Evolutionary conservation across 2,329 filamentous ascomycete species (phyloP), one percentile per base, ranked within the genome.

Genomic region (Parastagonospora avenae): DNA sequence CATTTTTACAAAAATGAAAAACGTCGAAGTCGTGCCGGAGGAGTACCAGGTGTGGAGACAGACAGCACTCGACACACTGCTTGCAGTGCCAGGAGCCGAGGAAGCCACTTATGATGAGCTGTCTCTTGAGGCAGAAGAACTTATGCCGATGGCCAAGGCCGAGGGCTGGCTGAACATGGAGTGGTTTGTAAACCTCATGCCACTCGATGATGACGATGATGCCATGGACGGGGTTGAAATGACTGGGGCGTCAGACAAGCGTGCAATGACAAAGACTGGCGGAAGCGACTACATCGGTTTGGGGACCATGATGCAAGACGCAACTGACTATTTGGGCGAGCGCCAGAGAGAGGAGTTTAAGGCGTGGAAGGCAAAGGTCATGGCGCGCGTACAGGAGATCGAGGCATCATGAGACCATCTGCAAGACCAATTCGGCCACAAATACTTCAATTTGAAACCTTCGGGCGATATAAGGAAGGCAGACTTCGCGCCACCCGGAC

Each of bases 241-340:
- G 40, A 54, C 53, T 3, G 53, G 24, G 31, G 7, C 16, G 8
- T 2, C 40, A 32, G 63, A 72, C 44, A 42, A 73, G 74, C n/a
- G 74, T 72, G 46, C 73, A 67, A 62, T 67, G 67, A 39, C 71
- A 69, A 50, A 75, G 78, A 62, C 74, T 71, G 65, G 75, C 77
- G 54, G 82, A 48, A 76, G 66, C 46, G 62, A 64, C 29, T 68
- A 71, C 35, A 71, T 80, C 74, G 85, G 72, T 71, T 54, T 80
- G 12, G 78, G 77, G 2, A 89, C 86, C 2, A 92, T 92, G 89
- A 84, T 92, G 61, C 88, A 92, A 70, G 85, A 87, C 57, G 81
- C 82, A 40, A 86, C 89, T 63, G 88, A 92, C 63, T 90, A 86
- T 63, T 71, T 92, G 61, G 87, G 85, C 55, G 84, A 87, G 42